Evolutionary conservation across 1,284 basidiomycete species (phyloP), one percentile per base, ranked within the genome.

Genomic region (Mrakiaceae sp.): DNA sequence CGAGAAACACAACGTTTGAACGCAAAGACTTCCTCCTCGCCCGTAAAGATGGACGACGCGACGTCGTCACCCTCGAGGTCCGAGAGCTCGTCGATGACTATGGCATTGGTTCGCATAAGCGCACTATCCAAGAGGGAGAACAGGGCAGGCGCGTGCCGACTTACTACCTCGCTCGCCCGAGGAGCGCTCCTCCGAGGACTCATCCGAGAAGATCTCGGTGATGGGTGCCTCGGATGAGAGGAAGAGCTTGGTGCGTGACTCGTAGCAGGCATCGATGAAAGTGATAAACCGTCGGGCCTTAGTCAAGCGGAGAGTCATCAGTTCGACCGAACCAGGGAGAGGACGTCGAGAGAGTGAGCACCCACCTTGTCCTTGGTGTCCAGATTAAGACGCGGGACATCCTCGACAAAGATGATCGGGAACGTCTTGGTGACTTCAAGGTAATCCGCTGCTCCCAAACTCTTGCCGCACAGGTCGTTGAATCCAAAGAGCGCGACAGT

Each of bases 251-350:
- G 90, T 93, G 86, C 90, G 71, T 1, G 86, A 92, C 75, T 95
- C 92, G 72, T 96, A 95, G 73, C 90, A 93, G 14, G 90, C 87
- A 78, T 98, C 95, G 72, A 98, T 87, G 72, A 98, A 98, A 0
- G 94, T 96, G 75, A 98, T 98, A 74, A 98, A 98, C 67, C 96
- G 81, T 67, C 95, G 81, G 6, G 93, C 93, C 87, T 88, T 66
- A 4, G 27, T 27, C 27, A 27, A 27, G 47, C n/a, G 12, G 8
- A 14, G 12, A 14, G 39, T 16, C 4, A 43, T 11, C 16, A 44
- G 42, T 5, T 46, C 47, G 11, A 12, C 16, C 49, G 52, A 42
- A 63, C 14, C n/a, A 42, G 64, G 59, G 51, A 43, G 66, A 27
- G 64, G 47, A 54, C 9, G 4, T 54, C n/a, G 27, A 27, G 6